Evolutionary conservation across 768 basidiomycete genomes (phyloP), one percentile per base, ranked within the genome.

Genomic region (Hygrocybe punicea): DNA sequence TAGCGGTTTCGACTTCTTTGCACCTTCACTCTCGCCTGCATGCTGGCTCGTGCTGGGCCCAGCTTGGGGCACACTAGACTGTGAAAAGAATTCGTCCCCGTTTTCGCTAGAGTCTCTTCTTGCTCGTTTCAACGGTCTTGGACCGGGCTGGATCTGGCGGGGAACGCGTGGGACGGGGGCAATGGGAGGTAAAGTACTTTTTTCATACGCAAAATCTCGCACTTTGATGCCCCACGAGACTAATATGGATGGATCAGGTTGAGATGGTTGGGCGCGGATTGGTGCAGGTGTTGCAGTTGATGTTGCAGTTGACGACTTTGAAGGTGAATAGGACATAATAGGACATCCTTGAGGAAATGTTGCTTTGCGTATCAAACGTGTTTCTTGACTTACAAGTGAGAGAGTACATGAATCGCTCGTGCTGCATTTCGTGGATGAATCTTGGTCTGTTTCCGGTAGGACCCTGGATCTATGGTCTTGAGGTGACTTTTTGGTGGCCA

Each of bases 181-280:
- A 39, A 89, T 77, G 8, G 84, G 83, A 2, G 86, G 85, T 46
- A 88, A 71, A 24, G 73, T 83, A 70, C 77, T 84, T 69, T 87
- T 84, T 69, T 87, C 85, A 71, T 84, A 86, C 14, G 82, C 85
- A 76, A 85, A 89, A 71, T 89, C 82, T 74, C 72, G 80, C 68
- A 74, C 76, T 73, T 76, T 78, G 55, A 79, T 73, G 3, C 80
- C 76, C 10, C 70, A 56, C 16, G 59, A 65, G 58, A 68, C 66
- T 34, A 75, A 63, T 16, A 56, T 48, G 23, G 63, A 60, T 34
- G 61, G 47, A 39, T 62, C 50, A 48, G 74, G 65, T 52, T 68
- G 55, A 53, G 62, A 60, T 29, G 63, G 44, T 48, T 54, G 56
- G 16, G 49, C 19, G 34, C 35, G 33, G 40, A 40, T 24, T 49